Percentiles rank a stretch among this genome's conserved stretches.
Evolutionary conservation across 2,329 filamentous ascomycete genomes (phyloP).

Genomic region (Ophiostoma sp.): DNA sequence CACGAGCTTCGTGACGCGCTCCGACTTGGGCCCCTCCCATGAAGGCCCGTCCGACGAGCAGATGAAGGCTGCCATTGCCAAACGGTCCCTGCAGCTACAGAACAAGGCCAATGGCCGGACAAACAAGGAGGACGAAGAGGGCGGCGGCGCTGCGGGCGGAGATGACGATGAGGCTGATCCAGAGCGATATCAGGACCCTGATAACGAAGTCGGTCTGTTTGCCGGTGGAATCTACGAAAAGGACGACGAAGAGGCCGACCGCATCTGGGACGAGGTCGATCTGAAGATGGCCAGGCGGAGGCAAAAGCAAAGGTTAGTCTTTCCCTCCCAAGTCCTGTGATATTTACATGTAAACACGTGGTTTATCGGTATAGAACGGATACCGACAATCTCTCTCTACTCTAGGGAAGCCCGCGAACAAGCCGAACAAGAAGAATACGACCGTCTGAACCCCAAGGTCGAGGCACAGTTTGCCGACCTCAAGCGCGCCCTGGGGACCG

Average conservation of each 20-base stretch:
- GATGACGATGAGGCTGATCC: conserved; percentile 60
- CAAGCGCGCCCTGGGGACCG: conserved; percentile 79
- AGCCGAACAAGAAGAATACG: conserved; percentile 88
- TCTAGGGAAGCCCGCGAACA: conserved; percentile 87
- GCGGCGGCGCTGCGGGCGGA: conserved; percentile 37
- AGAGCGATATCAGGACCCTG: conserved; percentile 82
- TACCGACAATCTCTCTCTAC: conserved; percentile 49
- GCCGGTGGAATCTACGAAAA: conserved; percentile 94
- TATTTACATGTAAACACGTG: conserved; percentile 9
- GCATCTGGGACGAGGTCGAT: conserved; percentile 92
- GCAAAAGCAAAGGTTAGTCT: conserved; percentile 75
- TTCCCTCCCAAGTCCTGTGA: not conserved
- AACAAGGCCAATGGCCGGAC: conserved; percentile 42
- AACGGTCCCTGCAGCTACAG: conserved; percentile 76
- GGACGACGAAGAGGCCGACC: conserved; percentile 95
- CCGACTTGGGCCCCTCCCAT: conserved; percentile 88
- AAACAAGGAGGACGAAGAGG: conserved; percentile 60
- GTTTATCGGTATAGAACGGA: conserved; percentile 43
- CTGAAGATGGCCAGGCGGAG: conserved; percentile 93
- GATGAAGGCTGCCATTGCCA: conserved; percentile 95
- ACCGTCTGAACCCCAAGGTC: conserved; percentile 96
- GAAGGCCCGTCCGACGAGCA: conserved; percentile 96
- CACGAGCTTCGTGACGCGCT: conserved; percentile 95
- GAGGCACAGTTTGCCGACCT: conserved; percentile 95
- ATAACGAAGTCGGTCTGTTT: conserved; percentile 94